Evolutionary conservation across 2,329 filamentous ascomycete genomes (phyloP), one percentile per base, ranked within the genome.

Genomic region (Alternaria conjuncta): DNA sequence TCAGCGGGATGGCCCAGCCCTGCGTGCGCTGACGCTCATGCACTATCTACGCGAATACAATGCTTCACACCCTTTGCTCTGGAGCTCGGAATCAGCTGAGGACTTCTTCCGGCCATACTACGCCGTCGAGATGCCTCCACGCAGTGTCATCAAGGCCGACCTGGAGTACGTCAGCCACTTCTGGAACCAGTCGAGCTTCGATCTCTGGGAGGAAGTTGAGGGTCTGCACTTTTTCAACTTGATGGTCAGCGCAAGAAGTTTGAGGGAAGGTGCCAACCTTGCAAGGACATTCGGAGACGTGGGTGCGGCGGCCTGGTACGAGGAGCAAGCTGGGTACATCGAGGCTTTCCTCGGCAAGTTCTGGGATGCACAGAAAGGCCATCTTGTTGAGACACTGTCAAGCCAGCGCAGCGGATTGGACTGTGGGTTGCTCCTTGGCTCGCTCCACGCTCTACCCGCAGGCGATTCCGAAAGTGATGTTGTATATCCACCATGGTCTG

Each of bases 171-270:
- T 82, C 5, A 77, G 78, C 15, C 78, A 80, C 43, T 77, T 72
- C 68, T 84, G 82, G 82, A 79, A 79, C 26, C 68, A 78, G 26
- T 75, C 72, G 6, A 75, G 80, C 6, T 84, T 83, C 57, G 82
- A 84, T 62, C 71, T 83, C 2, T 84, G 82, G 82, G 82, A 83
- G 57, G 82, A 84, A 66, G 77, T 82, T n/a, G 71, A 79, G 36
- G 82, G 82, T 5, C 67, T 80, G 51, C 79, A 81, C 62, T 81
- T 81, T 72, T 82, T 81, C 70, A 82, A 78, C 7, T 69, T 75
- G 10, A 79, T 80, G 71, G 77, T 80, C 18, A 80, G 80, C 56
- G 70, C 75, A 4, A 70, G 76, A 20, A 80, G 79, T 23, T 64
- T 82, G 45, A 65, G 71, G 9, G 78, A 81, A 60, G 80, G 80